Evolutionary conservation across 164 flowering plant species (phyloP), one percentile per base, ranked within the genome.

Genomic region (Magnolia kwangsiensis): DNA sequence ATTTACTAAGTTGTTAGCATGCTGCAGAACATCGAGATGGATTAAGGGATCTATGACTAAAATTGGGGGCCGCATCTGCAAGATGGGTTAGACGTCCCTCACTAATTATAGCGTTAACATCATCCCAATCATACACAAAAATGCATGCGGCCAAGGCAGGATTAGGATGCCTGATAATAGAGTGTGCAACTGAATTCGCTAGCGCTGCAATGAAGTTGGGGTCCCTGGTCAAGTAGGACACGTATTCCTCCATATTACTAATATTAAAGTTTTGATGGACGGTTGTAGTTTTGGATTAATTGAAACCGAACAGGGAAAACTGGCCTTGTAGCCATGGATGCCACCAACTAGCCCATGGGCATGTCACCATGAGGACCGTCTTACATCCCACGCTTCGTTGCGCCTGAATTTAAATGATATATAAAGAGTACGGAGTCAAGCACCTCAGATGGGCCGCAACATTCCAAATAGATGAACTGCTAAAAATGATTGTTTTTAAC

Each of bases 341-440:
- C 37, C 49, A 29, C n/a, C 31, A 14, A 11, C 19, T 20, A 13
- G 18, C 8, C 59, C 75, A 74, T 89, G 92, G 78, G 80, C 88
- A 89, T 0, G 83, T 89, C 37, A 86, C 92, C 8, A 87, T 76
- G 1, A 88, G 37, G 24, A 87, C 3, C 1, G 87, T 76, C 7
- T 64, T 61, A 71, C 88, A 89, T 20, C 84, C 86, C 8, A 70
- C 24, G 63, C 84, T 77, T 81, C 89, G 80, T 73, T 90, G 93
- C 58, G 87, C 91, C 91, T 90, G 63, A 37, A 37, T 37, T 37
- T 7, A 37, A 37, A 37, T 27, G 8, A 81, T 21, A 13, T 9
- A 45, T 9, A 64, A 37, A 37, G 45, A 2, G 45, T 37, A 37
- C 45, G 6, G 45, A 37, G 45, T 37, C 45, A 37, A 37, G 7